phyloP scores from a whole-genome alignment of 768 basidiomycete genomes.

The Collybia sordida region DNA sequence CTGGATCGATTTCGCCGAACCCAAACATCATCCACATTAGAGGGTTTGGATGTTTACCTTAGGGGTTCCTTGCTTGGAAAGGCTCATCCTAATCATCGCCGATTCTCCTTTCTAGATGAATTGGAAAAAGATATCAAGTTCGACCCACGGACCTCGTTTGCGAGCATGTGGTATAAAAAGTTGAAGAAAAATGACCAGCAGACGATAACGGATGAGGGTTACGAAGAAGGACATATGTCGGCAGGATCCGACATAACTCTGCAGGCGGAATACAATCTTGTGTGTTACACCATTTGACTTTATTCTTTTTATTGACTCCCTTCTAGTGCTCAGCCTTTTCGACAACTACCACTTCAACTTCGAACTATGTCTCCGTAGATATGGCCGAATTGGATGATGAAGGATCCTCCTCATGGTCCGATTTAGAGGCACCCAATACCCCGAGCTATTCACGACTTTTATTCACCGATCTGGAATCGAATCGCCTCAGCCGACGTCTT shows the following conservation, averaged over 20 bases:
- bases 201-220: conserved; percentile 13
- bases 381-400: conserved; percentile 10
- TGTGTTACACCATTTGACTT: not conserved
- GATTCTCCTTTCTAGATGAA: conserved; percentile 7
- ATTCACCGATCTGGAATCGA: not conserved
- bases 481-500: conserved; percentile 1
- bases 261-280: conserved; percentile 11
- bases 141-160: conserved; percentile 19
- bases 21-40: conserved; percentile 38
- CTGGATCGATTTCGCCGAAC: conserved; percentile 16
- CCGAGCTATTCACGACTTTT: conserved; percentile 9
- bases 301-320: not conserved
- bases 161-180: conserved; percentile 7
- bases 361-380: conserved; percentile 20
- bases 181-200: conserved; percentile 4
- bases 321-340: conserved; percentile 21
- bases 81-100: conserved; percentile 5
- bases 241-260: not conserved
- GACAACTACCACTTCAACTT: conserved; percentile 22
- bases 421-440: conserved; percentile 16
- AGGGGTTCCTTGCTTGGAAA: conserved; percentile 26
- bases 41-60: conserved; percentile 35
- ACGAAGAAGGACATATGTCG: conserved; percentile 9
- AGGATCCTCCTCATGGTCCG: conserved; percentile 15
- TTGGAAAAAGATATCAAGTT: conserved; percentile 19